phyloP scores from a whole-genome alignment of 2,329 filamentous ascomycete species.

The Exophiala sp. region DNA sequence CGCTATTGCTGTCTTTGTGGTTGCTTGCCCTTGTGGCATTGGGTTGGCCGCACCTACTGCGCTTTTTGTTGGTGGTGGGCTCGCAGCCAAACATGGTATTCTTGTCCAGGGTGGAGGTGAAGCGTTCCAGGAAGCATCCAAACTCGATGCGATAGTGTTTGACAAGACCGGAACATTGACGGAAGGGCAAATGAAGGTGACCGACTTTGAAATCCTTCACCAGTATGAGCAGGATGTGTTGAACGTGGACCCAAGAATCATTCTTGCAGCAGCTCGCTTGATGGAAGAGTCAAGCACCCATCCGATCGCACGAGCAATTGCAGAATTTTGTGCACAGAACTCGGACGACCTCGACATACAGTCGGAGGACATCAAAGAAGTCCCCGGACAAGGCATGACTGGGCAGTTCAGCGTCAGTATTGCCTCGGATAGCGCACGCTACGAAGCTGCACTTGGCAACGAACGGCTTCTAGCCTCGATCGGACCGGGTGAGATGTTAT shows the following conservation, averaged over 20 bases:
- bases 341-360: constrained; percentile 27
- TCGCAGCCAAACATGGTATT: constrained; percentile 76
- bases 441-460: constrained; percentile 56
- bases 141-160: constrained; percentile 74
- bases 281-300: constrained; percentile 60
- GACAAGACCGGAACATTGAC: constrained; percentile 88
- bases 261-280: constrained; percentile 46
- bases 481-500: neutral
- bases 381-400: constrained; percentile 56
- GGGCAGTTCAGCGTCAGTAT: constrained; percentile 44
- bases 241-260: constrained; percentile 31
- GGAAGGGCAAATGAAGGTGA: constrained; percentile 56
- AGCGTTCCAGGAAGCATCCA: constrained; percentile 79
- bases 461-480: constrained; percentile 47
- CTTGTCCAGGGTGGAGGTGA: constrained; percentile 80
- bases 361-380: constrained; percentile 48
- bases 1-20: constrained; percentile 80
- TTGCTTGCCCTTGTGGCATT: constrained; percentile 80
- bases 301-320: constrained; percentile 56
- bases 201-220: constrained; percentile 46
- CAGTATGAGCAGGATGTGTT: constrained; percentile 4
- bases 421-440: constrained; percentile 28
- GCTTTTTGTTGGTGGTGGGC: constrained; percentile 76
- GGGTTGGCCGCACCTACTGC: constrained; percentile 83
- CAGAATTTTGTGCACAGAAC: constrained; percentile 44